phyloP scores from a whole-genome alignment of 371 early-diverging fungal genomes.

The Rhizopus sp. region DNA sequence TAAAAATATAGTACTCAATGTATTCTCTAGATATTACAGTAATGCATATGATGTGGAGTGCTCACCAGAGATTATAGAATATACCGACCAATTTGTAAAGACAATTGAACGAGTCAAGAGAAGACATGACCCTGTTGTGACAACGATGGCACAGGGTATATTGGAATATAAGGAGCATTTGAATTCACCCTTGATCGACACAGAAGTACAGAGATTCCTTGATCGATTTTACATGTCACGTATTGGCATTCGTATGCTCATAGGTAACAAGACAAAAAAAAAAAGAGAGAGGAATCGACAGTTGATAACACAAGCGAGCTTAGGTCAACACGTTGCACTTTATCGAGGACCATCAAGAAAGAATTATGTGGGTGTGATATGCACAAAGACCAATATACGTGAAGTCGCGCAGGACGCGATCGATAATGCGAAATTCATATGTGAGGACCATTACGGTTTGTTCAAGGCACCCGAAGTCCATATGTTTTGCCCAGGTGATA shows the following conservation, averaged over 20 bases:
- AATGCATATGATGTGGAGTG: slow-evolving; percentile 60
- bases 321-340: slow-evolving; percentile 78
- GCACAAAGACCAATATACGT: slow-evolving; percentile 83
- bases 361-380: slow-evolving; percentile 95
- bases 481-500: slow-evolving; percentile 79
- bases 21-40: slow-evolving; percentile 55
- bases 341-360: slow-evolving; percentile 59
- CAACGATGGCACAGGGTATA: slow-evolving; percentile 91
- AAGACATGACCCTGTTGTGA: slow-evolving; percentile 93
- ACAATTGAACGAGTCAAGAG: slow-evolving; percentile 89
- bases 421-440: slow-evolving; percentile 89
- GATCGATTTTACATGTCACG: slow-evolving; percentile 98
- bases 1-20: background rate
- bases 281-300: background rate
- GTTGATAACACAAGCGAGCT: background rate
- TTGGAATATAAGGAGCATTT: slow-evolving; percentile 85
- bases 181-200: slow-evolving; percentile 65
- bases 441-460: slow-evolving; percentile 90
- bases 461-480: slow-evolving; percentile 83
- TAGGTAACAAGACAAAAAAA: slow-evolving; percentile 56
- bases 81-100: slow-evolving; percentile 82
- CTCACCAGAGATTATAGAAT: slow-evolving; percentile 73
- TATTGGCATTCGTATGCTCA: slow-evolving; percentile 96
- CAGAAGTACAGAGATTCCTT: slow-evolving; percentile 88
- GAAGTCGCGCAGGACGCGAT: slow-evolving; percentile 87